Percentiles rank a stretch among this genome's conserved stretches.
Conservation (phyloP, 345 rosid genomes). For the Sisymbrium irio region DNA sequence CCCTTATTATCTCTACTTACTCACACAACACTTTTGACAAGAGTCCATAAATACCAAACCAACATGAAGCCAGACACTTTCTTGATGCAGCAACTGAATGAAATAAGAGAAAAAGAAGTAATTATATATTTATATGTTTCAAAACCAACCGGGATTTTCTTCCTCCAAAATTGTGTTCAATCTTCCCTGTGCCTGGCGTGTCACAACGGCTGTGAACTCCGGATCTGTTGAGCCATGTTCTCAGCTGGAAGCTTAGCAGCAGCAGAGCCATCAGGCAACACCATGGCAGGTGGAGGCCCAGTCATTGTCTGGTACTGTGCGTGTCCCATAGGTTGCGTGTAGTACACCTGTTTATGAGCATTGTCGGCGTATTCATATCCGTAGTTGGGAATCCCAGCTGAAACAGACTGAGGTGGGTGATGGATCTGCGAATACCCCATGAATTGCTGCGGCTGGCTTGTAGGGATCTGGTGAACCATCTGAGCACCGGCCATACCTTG, state of each 20-base stretch:
- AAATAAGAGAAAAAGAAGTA: not conserved
- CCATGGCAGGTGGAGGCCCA: constrained; percentile 39
- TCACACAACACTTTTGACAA: constrained; percentile 36
- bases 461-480: constrained; percentile 60
- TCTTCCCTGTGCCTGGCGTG: constrained; percentile 24
- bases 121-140: constrained; percentile 26
- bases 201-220: constrained; percentile 62
- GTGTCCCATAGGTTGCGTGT: constrained; percentile 71
- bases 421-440: constrained; percentile 79
- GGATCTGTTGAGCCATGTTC: constrained; percentile 58
- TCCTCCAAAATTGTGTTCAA: constrained; percentile 71
- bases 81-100: constrained; percentile 24
- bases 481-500: constrained; percentile 52
- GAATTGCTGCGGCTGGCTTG: constrained; percentile 76
- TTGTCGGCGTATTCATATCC: constrained; percentile 66
- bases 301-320: constrained; percentile 91
- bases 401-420: constrained; percentile 74
- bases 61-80: constrained; percentile 46
- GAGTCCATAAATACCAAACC: constrained; percentile 60
- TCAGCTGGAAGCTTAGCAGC: constrained; percentile 48
- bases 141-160: constrained; percentile 31
- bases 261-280: constrained; percentile 53
- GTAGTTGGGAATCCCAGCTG: constrained; percentile 52
- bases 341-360: constrained; percentile 68
- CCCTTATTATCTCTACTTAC: constrained; percentile 35